phyloP scores from a whole-genome alignment of 2,329 filamentous ascomycete species.

The Ophiostoma quercus region DNA sequence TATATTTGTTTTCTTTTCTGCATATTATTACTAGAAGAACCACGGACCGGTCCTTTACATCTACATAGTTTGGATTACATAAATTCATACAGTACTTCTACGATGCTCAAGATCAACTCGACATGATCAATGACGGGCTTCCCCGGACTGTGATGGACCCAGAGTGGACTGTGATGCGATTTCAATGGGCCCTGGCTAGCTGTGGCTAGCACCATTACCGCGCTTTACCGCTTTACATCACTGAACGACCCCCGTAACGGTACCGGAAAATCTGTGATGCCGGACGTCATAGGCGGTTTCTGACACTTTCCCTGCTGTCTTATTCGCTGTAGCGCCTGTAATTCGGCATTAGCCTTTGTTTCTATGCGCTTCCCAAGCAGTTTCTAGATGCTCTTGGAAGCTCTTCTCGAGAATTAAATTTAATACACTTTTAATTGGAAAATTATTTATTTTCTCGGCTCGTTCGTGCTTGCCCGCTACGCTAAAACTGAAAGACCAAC shows the following conservation, averaged over 20 bases:
- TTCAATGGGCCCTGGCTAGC: conserved; percentile 1
- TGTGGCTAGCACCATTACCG: neutral
- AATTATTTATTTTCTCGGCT: conserved; percentile 21
- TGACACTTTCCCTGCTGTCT: neutral
- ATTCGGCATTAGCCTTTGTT: neutral
- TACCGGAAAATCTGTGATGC: conserved; percentile 12
- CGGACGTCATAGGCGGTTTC: neutral
- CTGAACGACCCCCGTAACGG: neutral
- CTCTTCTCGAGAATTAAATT: conserved; percentile 26
- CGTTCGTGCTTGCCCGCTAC: conserved; percentile 21
- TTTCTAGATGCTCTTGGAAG: conserved; percentile 37
- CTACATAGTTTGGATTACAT: neutral
- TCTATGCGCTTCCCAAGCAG: neutral
- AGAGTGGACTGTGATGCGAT: conserved; percentile 7
- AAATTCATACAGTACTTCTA: neutral
- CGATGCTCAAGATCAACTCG: no score
- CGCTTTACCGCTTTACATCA: neutral
- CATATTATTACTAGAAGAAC: neutral
- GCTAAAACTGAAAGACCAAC: conserved; percentile 24
- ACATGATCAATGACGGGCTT: neutral
- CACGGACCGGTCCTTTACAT: neutral
- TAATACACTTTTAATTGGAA: neutral
- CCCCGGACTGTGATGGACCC: neutral
- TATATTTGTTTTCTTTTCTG: conserved; percentile 11
- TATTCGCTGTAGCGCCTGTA: neutral